Evolutionary conservation across 257 asterid species (phyloP), one percentile per base, ranked within the genome.

Genomic region (Capsicum baccatum): DNA sequence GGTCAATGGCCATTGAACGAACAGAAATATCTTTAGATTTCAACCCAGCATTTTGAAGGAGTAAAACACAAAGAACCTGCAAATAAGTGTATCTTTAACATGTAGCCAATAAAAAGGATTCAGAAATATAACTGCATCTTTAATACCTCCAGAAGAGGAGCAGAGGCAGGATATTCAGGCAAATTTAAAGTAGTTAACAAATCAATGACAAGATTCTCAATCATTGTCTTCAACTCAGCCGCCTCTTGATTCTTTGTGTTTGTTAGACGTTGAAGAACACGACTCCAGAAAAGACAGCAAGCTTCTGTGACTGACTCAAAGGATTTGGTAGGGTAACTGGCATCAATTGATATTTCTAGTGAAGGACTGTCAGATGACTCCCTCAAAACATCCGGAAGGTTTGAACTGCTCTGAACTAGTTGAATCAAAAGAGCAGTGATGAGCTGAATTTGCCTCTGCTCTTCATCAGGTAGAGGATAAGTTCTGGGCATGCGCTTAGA

Each of bases 91-190:
- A 84, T 42, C 84, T 91, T 87, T 44, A 92, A 84, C 55, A 88
- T 73, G 82, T 84, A 85, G 80, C 62, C 33, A 55, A 58, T 39
- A 57, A 48, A 48, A 84, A 21, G 64, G 48, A 76, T 76, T 74
- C 62, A 26, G 63, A 76, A 54, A 76, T 54, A 52, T 14, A 76
- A 26, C 47, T 19, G 12, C 9, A 15, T 76, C 44, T 6, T 21
- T 52, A 76, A 80, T 92, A 96, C 99, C 98, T 97, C 98, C 83
- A 97, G 85, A 87, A 97, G 90, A 83, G 97, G 90, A 85, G 96
- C 98, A 66, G 99, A 91, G 70, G 97, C 98, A 86, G 99, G 99
- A 91, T 92, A 97, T 87, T 97, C 99, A 2, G 98, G 99, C 87
- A 97, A 89, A 90, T 97, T 94, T 88, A 97, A 86, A 69, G 99